Conservation (phyloP, 768 basidiomycete genomes). For the Kwoniella heveanensis region DNA sequence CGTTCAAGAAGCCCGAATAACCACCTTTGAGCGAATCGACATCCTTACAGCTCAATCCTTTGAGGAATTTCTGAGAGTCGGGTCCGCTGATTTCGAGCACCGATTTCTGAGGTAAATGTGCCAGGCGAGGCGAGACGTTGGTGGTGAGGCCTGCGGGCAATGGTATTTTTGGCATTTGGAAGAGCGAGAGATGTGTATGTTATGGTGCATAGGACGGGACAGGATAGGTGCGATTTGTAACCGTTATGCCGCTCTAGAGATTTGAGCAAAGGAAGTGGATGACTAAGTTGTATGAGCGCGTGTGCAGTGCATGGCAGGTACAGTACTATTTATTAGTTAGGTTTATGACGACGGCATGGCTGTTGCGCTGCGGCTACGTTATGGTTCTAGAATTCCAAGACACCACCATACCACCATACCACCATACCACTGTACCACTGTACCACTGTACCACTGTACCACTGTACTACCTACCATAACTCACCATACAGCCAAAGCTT, state of each 20-base stretch:
- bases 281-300: too few species aligned
- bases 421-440: too few species aligned
- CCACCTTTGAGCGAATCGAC: constrained; percentile 62
- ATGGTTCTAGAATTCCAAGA: too few species aligned
- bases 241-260: too few species aligned
- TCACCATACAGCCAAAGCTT: not conserved
- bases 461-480: not conserved
- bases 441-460: too few species aligned
- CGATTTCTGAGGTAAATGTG: constrained; percentile 67
- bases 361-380: too few species aligned
- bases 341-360: too few species aligned
- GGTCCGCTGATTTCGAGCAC: constrained; percentile 77
- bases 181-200: not conserved
- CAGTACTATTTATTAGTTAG: too few species aligned
- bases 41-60: constrained; percentile 68
- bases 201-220: not conserved
- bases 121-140: constrained; percentile 43
- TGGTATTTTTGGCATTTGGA: not conserved
- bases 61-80: constrained; percentile 78
- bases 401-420: too few species aligned
- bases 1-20: constrained; percentile 74
- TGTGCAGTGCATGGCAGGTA: too few species aligned
- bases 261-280: too few species aligned
- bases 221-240: too few species aligned
- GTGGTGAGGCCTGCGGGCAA: not conserved